A percentile compares a stretch with the other conserved stretches of the same genome.
Evolutionary conservation across 108 stramenopile species (phyloP).

Genomic region (Seminavis robusta): DNA sequence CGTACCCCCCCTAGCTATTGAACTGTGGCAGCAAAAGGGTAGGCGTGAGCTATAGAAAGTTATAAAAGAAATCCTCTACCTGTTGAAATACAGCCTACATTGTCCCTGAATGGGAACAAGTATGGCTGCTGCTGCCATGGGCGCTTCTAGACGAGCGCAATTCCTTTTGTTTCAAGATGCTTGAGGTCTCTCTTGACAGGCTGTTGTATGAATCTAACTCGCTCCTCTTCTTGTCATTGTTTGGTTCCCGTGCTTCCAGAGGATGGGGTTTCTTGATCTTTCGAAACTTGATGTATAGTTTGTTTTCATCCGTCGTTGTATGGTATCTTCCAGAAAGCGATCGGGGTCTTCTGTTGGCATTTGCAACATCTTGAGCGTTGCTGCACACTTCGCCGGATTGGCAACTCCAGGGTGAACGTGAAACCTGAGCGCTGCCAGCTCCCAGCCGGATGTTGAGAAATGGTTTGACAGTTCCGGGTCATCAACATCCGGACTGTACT

Average conservation of each 20-base stretch:
- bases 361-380: constrained; percentile 47
- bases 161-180: no score
- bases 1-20: no score
- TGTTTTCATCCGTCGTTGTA: constrained; percentile 38
- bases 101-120: no score
- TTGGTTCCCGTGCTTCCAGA: constrained; percentile 16
- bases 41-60: no score
- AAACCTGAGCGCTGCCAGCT: constrained; percentile 62
- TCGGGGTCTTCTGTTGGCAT: constrained; percentile 69
- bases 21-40: no score
- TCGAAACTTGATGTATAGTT: constrained; percentile 52
- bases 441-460: constrained; percentile 83
- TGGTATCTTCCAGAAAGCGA: constrained; percentile 31
- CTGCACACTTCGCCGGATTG: constrained; percentile 52
- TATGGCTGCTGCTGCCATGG: no score
- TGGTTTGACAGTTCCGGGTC: constrained; percentile 84
- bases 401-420: constrained; percentile 56
- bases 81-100: no score
- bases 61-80: no score
- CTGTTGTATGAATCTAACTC: no score
- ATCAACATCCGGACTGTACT: constrained; percentile 55
- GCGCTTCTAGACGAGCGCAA: no score
- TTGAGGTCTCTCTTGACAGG: no score
- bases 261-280: constrained; percentile 57
- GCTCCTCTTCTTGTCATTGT: not conserved